Base-by-base conservation (phyloP, 805 yeast genomes). In the Candida patagonica region DNA sequence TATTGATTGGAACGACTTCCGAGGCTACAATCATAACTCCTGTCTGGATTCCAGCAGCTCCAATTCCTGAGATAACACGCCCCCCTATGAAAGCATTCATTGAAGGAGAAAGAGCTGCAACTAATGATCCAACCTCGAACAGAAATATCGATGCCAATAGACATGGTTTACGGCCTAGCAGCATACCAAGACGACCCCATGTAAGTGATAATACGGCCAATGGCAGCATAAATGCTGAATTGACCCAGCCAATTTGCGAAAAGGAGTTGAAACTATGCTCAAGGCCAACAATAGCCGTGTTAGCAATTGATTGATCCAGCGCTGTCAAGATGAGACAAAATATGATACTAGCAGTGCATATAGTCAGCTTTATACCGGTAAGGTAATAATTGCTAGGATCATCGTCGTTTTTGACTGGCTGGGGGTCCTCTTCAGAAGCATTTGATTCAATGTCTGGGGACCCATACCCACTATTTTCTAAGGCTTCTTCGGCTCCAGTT, bases 31-130 rank as follows among this genome's bases (percentile, higher is more conserved):
- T 78, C 5, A 92, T 77, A 13, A 84, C 74, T 50, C 84, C 63
- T 0, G 86, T 71, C 35, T 78, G 78, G 52, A 85, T 72, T 1
- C 95, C 95, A 9, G 94, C 89, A 13, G 94, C 95, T 12, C 95
- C 95, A 43, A 81, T 70, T 16, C 96, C 96, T 24, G 94, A 79
- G 35, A 86, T 65, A 44, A 83, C 78, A 51, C 94, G 67, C 1
- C 87, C 88, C 2, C 74, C 81, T 42, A 81, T 78, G 31, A 81
- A 62, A 71, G 73, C 68, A 43, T 67, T 60, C 75, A 80, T 75
- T n/a, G 43, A 37, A 36, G 41, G 50, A 19, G 47, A 44, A 19
- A 49, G 41, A 1, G 77, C 86, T 37, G 70, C 66, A 9, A 68
- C 41, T 2, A 67, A 47, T 39, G 67, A 63, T 4, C 73, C 73